Evolutionary conservation across 495 filamentous ascomycete species (phyloP).

Genomic region (Penicillium crystallinum): DNA sequence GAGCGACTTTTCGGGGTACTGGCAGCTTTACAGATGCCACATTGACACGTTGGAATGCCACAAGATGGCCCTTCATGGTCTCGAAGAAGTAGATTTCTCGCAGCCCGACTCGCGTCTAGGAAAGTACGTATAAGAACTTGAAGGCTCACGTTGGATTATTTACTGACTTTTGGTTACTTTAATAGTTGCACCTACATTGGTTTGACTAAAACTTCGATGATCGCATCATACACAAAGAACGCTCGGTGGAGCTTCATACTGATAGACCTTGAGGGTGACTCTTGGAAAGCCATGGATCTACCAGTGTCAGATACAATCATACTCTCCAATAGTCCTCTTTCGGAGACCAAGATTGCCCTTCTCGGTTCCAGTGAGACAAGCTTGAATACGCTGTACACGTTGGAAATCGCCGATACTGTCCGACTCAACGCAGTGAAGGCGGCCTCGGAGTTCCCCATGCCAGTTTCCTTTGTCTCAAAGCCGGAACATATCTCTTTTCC

Average conservation of each 20-base stretch:
- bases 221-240: conserved; percentile 21
- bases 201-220: conserved; percentile 19
- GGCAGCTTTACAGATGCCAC: conserved; percentile 26
- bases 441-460: conserved; percentile 16
- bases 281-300: conserved; percentile 1
- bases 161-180: background rate
- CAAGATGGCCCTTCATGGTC: conserved; percentile 21
- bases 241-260: conserved; percentile 20
- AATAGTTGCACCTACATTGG: conserved; percentile 24
- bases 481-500: conserved; percentile 33
- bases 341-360: conserved; percentile 6
- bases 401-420: conserved; percentile 15
- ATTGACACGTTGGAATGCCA: background rate
- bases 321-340: conserved; percentile 9
- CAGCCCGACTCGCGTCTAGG: conserved; percentile 25
- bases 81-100: conserved; percentile 33
- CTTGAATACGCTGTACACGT: background rate
- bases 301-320: conserved; percentile 5
- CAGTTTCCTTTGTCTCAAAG: conserved; percentile 23
- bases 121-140: conserved; percentile 16
- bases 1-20: conserved; percentile 26
- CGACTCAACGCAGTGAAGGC: conserved; percentile 1
- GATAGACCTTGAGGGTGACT: conserved; percentile 21
- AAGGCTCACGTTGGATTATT: background rate
- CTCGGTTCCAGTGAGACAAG: conserved; percentile 6